These are phyloP conservation scores for Amylostereum chailletii DNA, from an alignment of 1,284 basidiomycete species.

Conservation along the genomic window DNA sequence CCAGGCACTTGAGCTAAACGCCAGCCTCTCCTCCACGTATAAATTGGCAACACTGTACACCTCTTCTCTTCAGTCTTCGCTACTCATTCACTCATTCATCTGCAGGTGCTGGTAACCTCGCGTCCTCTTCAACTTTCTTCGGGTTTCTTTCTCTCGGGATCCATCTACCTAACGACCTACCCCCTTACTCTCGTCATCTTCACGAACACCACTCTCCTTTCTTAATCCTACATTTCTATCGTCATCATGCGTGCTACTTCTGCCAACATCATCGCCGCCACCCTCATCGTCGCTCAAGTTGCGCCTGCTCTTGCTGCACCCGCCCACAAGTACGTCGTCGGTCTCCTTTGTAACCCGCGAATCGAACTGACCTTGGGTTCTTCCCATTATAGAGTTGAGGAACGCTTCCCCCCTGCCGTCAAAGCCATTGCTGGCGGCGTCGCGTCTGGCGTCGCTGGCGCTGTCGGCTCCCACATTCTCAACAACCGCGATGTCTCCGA, in stretches of 20 bases:
- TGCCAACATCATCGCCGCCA: neutral
- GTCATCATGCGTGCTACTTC: neutral
- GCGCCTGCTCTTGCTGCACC: neutral
- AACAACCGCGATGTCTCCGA: neutral
- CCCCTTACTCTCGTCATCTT: neutral
- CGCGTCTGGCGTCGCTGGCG: neutral
- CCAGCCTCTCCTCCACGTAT: too few species aligned
- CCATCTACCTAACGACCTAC: neutral
- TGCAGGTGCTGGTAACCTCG: neutral
- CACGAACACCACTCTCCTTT: neutral
- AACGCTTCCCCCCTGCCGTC: neutral
- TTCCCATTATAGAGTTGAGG: too few species aligned
- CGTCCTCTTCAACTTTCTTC: neutral
- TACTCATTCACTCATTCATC: neutral
- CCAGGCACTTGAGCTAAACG: too few species aligned
- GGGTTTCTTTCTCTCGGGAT: neutral
- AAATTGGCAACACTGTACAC: too few species aligned
- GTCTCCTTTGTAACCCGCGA: too few species aligned
- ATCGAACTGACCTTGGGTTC: too few species aligned
- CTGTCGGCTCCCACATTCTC: neutral
- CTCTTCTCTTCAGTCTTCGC: too few species aligned
- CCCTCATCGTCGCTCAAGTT: neutral
- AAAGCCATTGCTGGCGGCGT: neutral
- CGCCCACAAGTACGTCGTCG: too few species aligned
- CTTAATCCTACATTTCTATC: neutral